A percentile compares a stretch with the other conserved stretches of the same genome.
Evolutionary conservation across 1,139 yeast species (phyloP).

Genomic region (Suhomyces kunorum): DNA sequence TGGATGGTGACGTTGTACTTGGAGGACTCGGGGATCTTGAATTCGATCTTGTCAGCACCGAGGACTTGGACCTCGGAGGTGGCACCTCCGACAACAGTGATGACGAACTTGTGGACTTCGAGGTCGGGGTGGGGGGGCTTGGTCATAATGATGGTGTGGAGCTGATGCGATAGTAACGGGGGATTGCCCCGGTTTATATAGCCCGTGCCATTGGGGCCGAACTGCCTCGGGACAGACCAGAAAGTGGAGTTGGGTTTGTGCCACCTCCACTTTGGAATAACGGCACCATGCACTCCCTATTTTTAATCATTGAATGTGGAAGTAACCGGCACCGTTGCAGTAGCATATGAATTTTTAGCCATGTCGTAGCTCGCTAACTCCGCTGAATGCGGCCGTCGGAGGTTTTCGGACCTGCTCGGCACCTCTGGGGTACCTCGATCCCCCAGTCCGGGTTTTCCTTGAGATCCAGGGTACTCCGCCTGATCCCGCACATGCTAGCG

Average conservation of each 20-base stretch:
- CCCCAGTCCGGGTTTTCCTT: neutral
- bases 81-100: constrained; percentile 35
- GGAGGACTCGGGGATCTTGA: constrained; percentile 43
- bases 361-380: neutral
- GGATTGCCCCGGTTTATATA: constrained; percentile 1
- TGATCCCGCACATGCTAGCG: too few species aligned
- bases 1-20: constrained; percentile 37
- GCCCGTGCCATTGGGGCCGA: neutral
- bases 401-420: neutral
- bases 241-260: constrained; percentile 7
- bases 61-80: constrained; percentile 29
- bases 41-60: constrained; percentile 31
- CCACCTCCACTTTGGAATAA: constrained; percentile 4
- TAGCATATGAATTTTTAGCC: constrained; percentile 5
- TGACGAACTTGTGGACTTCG: constrained; percentile 35
- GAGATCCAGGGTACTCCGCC: too few species aligned
- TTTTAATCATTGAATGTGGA: constrained; percentile 1
- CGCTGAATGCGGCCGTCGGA: neutral
- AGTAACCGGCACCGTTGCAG: constrained; percentile 1
- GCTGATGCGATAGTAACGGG: neutral
- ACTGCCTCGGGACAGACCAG: constrained; percentile 4
- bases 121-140: constrained; percentile 32
- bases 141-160: constrained; percentile 11
- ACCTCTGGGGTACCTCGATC: neutral
- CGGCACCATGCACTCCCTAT: neutral